phyloP scores from a whole-genome alignment of 306 rosid species.

The Castanopsis chinensis region DNA sequence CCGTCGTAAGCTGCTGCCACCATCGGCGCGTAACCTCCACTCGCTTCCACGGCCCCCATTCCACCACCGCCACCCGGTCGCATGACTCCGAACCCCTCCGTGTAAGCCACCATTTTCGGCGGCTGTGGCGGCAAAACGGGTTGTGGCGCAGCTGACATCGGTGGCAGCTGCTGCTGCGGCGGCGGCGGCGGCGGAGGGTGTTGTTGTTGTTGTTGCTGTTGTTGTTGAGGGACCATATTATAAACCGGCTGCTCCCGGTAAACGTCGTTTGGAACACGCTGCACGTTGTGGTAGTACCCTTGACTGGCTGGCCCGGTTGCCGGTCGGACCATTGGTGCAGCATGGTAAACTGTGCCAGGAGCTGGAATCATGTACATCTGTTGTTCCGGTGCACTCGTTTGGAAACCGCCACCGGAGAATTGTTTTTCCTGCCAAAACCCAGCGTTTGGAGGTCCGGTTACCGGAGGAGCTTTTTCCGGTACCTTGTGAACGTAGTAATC shows the following conservation, averaged over 20 bases:
- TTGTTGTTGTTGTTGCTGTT: not conserved
- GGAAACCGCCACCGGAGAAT: conserved; percentile 42
- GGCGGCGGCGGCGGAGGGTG: too few relatives aligned
- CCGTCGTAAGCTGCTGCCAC: conserved; percentile 46
- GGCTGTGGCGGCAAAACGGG: conserved; percentile 42
- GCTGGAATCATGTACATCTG: conserved; percentile 63
- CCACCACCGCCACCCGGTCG: conserved; percentile 33
- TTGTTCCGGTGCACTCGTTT: conserved; percentile 41
- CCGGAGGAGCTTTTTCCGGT: conserved; percentile 45
- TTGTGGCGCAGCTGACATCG: conserved; percentile 25
- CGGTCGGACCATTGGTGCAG: conserved; percentile 52
- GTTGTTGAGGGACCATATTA: conserved; percentile 29
- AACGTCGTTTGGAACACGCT: conserved; percentile 52
- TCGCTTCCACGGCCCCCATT: conserved; percentile 28
- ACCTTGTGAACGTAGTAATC: conserved; percentile 57
- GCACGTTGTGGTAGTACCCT: conserved; percentile 69
- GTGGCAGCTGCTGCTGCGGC: conserved; percentile 27
- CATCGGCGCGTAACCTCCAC: conserved; percentile 32
- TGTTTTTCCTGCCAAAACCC: conserved; percentile 72
- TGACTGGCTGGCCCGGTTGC: conserved; percentile 35
- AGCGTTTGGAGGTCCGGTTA: conserved; percentile 7
- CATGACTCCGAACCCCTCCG: conserved; percentile 53
- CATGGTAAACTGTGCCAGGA: conserved; percentile 49
- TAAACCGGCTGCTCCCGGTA: conserved; percentile 77
- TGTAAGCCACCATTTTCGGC: conserved; percentile 39